Evolutionary conservation across 169 alveolate genomes (phyloP).

Genomic region (Cryptosporidium felis): DNA sequence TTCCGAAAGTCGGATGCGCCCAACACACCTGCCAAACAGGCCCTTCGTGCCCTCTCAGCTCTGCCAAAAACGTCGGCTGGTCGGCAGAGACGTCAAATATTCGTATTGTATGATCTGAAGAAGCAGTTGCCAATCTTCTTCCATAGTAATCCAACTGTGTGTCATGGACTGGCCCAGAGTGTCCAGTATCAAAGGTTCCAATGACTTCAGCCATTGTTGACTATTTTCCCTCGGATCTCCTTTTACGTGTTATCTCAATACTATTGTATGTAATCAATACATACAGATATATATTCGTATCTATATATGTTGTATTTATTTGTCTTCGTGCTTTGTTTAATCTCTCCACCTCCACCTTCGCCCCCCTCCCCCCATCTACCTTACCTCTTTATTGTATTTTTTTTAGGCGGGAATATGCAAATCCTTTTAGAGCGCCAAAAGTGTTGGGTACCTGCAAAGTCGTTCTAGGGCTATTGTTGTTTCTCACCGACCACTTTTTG

Average conservation of each 20-base stretch:
- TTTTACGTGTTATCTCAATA: too few relatives aligned
- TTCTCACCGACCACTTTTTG: too few relatives aligned
- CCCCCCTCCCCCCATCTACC: constrained; percentile 3
- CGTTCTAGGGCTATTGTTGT: too few relatives aligned
- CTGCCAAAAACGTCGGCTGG: constrained; percentile 73
- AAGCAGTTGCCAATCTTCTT: constrained; percentile 86
- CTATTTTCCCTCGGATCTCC: too few relatives aligned
- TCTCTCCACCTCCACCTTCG: too few relatives aligned
- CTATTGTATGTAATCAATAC: constrained; percentile 1
- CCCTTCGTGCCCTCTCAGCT: constrained; percentile 82
- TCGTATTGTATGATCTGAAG: constrained; percentile 84
- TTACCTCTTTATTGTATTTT: not conserved
- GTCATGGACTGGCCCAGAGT: constrained; percentile 83
- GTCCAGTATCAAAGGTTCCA: constrained; percentile 79
- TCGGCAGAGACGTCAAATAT: constrained; percentile 81
- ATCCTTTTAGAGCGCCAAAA: too few relatives aligned
- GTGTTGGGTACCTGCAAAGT: too few relatives aligned
- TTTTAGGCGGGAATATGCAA: too few relatives aligned
- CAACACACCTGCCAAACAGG: constrained; percentile 90
- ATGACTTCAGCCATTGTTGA: constrained; percentile 75
- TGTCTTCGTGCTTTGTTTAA: too few relatives aligned
- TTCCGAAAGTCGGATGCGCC: constrained; percentile 92
- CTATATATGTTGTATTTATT: not conserved
- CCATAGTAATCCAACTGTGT: constrained; percentile 88
- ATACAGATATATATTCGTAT: not conserved